These are phyloP conservation scores for Ophiostoma fasciatum DNA, from an alignment of 2,329 filamentous ascomycete species.

Conservation along the genomic window DNA sequence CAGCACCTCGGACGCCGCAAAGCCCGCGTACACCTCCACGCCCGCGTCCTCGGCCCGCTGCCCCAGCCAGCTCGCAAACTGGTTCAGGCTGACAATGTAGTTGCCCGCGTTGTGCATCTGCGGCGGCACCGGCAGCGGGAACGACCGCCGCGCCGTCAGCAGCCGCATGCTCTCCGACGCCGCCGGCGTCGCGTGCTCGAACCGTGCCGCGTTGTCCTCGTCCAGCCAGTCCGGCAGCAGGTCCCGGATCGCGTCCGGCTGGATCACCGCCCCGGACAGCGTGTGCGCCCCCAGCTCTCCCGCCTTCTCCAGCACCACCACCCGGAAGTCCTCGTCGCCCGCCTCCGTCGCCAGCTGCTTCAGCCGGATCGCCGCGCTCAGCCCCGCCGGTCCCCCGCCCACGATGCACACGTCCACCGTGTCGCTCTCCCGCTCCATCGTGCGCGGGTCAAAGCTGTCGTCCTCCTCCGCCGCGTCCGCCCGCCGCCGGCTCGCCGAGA, in stretches of 20 bases:
- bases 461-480: constrained; percentile 22
- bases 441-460: constrained; percentile 48
- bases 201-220: constrained; percentile 75
- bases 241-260: constrained; percentile 78
- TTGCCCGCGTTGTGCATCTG: constrained; percentile 99
- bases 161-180: constrained; percentile 83
- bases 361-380: constrained; percentile 82
- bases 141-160: constrained; percentile 63
- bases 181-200: constrained; percentile 75
- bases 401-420: constrained; percentile 95
- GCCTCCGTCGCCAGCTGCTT: constrained; percentile 93
- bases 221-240: constrained; percentile 87
- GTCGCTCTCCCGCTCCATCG: constrained; percentile 75
- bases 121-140: constrained; percentile 76
- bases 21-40: constrained; percentile 92
- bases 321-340: constrained; percentile 90
- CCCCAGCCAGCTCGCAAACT: constrained; percentile 89
- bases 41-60: constrained; percentile 93
- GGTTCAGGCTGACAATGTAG: constrained; percentile 91
- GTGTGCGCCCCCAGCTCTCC: constrained; percentile 92
- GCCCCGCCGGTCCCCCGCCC: constrained; percentile 84
- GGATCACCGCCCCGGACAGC: constrained; percentile 86
- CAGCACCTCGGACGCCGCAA: constrained; percentile 83
- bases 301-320: constrained; percentile 86
- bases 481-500: constrained; percentile 15